Evolutionary conservation across 306 rosid species (phyloP), one percentile per base, ranked within the genome.

Genomic region (Sindora glabra): DNA sequence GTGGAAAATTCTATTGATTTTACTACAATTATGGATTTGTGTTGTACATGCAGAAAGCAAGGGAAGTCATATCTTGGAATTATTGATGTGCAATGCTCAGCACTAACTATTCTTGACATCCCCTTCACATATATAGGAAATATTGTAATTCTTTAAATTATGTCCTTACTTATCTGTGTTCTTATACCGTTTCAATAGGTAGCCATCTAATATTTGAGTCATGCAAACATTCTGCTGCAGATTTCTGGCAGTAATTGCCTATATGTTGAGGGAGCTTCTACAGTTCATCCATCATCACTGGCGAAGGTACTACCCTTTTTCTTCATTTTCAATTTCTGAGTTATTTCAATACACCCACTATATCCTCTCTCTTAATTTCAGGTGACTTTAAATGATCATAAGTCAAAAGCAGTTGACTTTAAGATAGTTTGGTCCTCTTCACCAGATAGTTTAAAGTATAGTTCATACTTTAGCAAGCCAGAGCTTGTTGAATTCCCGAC

Each of bases 401-500:
- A 62, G 78, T 65, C 67, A 48, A 83, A 69, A 48, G 83, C 65
- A 63, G 84, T 73, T 47, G 82, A 72, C 32, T 89, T 86, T 79
- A 68, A 65, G 34, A 76, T 89, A 60, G 59, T 80, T 27, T 92
- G 99, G 99, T 83, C 95, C 44, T 86, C 99, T 42, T 84, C 97
- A 0, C 89, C 95, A 0, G 99, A 92, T 73, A 74, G 80, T 80
- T 70, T 73, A 24, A 84, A 84, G 44, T 88, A 69, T 70, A 63
- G 75, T 72, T 66, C 85, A 2, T 92, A 83, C 76, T 70, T 79
- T 70, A 92, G 95, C 69, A 47, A 79, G 64, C 96, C 98, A 4
- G 95, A 88, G 73, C 63, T 92, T 13, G 80, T 88, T 58, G 96
- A 88, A 73, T 92, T 92, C 76, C 96, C 95, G 71, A 88, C 98